Conservation (phyloP, 345 rosid species). For the Mercurialis annua region DNA sequence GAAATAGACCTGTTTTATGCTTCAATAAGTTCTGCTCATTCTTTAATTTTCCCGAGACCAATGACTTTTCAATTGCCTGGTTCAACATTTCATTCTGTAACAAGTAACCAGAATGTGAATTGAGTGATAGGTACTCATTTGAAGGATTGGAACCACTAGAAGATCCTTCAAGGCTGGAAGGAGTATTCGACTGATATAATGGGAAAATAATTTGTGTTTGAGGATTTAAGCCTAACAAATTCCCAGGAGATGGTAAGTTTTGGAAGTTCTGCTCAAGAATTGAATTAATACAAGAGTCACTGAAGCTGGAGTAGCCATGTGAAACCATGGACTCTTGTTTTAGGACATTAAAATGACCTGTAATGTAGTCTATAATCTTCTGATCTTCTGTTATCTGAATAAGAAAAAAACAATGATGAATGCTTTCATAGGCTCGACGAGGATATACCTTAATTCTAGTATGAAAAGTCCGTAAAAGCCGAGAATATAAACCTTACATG, state of each 20-base stretch:
- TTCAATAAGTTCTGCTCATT: conserved; percentile 10
- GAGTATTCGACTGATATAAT: conserved; percentile 14
- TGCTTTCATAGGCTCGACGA: neutral
- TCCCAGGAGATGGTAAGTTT: conserved; percentile 15
- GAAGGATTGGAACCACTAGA: conserved; percentile 48
- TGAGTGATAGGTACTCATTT: conserved; percentile 31
- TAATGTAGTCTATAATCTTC: conserved; percentile 46
- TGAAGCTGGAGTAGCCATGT: conserved; percentile 17
- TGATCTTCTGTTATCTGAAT: conserved; percentile 65
- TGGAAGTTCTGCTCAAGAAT: conserved; percentile 25
- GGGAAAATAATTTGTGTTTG: conserved; percentile 18
- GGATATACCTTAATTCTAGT: neutral
- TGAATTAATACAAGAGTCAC: conserved; percentile 11
- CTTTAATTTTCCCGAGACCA: conserved; percentile 21
- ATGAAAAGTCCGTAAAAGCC: neutral
- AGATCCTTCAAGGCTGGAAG: conserved; percentile 45
- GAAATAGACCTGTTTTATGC: conserved; percentile 21
- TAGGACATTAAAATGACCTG: conserved; percentile 35
- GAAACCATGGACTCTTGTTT: conserved; percentile 26
- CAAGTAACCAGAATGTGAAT: conserved; percentile 18
- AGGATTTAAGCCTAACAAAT: conserved; percentile 21
- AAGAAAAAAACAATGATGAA: conserved; percentile 12
- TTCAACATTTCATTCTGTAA: conserved; percentile 25
- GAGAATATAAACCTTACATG: conserved; percentile 40
- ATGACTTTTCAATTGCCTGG: conserved; percentile 20